These are phyloP conservation scores for Orbilia brochopaga DNA, from an alignment of 2,329 filamentous ascomycete genomes.

Conservation along the genomic window DNA sequence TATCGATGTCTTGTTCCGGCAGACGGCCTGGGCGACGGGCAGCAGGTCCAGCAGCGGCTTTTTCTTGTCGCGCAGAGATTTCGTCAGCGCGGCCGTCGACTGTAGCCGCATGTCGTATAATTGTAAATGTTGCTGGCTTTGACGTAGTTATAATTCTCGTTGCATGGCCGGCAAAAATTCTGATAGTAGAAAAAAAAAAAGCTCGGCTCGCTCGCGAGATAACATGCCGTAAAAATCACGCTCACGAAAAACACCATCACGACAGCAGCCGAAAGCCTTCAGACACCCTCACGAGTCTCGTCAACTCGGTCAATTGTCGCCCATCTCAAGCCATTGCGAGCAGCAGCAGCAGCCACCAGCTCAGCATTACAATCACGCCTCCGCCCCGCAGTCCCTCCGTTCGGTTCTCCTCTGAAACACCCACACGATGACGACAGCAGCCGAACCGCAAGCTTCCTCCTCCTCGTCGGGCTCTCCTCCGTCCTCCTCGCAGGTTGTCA, in stretches of 20 bases:
- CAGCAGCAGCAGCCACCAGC: neutral
- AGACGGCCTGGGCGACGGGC: constrained; percentile 49
- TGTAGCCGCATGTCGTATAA: constrained; percentile 54
- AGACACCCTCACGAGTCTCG: neutral
- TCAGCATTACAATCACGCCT: too few species aligned
- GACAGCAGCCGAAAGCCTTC: constrained; percentile 10
- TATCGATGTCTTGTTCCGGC: constrained; percentile 17
- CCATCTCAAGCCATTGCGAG: constrained; percentile 3
- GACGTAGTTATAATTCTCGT: too few species aligned
- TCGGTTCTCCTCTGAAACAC: constrained; percentile 6
- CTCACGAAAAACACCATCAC: constrained; percentile 5
- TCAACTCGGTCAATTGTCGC: constrained; percentile 20
- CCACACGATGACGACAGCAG: constrained; percentile 44
- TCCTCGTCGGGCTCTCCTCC: constrained; percentile 56
- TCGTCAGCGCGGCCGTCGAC: constrained; percentile 56
- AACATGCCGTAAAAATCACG: constrained; percentile 25
- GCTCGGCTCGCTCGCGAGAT: constrained; percentile 22
- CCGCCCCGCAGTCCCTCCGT: too few species aligned
- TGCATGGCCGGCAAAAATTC: too few species aligned
- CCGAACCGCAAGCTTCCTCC: constrained; percentile 49
- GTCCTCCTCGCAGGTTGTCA: constrained; percentile 69
- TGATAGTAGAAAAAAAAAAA: neutral
- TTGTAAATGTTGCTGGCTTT: constrained; percentile 1
- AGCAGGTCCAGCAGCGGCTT: constrained; percentile 51
- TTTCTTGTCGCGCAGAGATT: constrained; percentile 57